Evolutionary conservation across 352 stramenopile genomes (phyloP).

Genomic region (Phytophthora kernoviae): DNA sequence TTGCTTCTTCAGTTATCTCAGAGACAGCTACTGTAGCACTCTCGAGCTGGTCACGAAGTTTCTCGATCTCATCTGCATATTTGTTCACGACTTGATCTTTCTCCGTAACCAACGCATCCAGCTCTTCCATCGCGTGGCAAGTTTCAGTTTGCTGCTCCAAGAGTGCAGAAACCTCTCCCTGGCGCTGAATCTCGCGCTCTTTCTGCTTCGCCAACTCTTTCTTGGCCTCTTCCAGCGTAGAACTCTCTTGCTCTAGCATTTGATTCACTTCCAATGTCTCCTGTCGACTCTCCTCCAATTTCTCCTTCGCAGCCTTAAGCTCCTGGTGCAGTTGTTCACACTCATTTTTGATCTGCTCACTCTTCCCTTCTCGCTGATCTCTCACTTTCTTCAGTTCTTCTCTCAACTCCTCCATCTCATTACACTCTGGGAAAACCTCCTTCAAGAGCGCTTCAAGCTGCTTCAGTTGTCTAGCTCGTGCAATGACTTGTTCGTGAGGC

Average conservation of each 20-base stretch:
- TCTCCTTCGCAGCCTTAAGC: constrained; percentile 21
- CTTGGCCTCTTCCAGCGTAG: constrained; percentile 38
- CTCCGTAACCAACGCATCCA: constrained; percentile 20
- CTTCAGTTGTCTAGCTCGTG: constrained; percentile 18
- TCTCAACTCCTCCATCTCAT: constrained; percentile 18
- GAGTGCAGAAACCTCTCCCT: constrained; percentile 46
- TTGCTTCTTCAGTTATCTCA: constrained; percentile 15
- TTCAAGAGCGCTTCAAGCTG: constrained; percentile 24
- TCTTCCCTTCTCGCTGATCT: too few relatives aligned
- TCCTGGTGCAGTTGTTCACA: constrained; percentile 22
- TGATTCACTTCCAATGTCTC: constrained; percentile 31
- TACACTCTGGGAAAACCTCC: constrained; percentile 20
- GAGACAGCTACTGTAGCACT: constrained; percentile 5
- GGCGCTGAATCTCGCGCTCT: constrained; percentile 30
- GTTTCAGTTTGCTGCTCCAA: constrained; percentile 46
- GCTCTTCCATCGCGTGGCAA: constrained; percentile 49
- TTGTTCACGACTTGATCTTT: constrained; percentile 9
- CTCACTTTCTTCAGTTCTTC: constrained; percentile 14
- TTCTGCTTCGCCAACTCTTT: constrained; percentile 34
- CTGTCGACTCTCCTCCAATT: constrained; percentile 29
- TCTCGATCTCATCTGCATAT: constrained; percentile 15
- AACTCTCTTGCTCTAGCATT: constrained; percentile 45
- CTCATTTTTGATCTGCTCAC: constrained; percentile 22
- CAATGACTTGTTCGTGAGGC: constrained; percentile 9
- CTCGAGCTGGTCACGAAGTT: constrained; percentile 12